Base-by-base conservation (phyloP, 768 basidiomycete genomes). In the Dentipellis fragilis region DNA sequence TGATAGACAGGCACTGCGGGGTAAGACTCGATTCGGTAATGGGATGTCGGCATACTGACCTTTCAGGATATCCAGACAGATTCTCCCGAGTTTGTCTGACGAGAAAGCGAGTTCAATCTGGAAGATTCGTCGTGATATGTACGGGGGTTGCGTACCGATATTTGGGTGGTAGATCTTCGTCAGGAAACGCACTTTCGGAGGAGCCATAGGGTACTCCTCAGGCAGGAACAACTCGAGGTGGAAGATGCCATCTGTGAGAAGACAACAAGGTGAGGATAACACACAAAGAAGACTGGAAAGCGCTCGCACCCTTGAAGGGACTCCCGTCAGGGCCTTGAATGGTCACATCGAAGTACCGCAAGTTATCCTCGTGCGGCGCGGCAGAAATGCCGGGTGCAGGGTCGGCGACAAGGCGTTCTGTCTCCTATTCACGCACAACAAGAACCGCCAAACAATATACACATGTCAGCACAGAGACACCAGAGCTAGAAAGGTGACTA, bases 81-180 rank as follows among this genome's bases (percentile, higher is more conserved):
- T 99, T 17, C 96, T 84, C 37, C 96, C 96, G 34, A 99, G 87
- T 72, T 99, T 99, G 72, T 99, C 95, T 98, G 63, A 34, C 48
- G 17, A 34, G 54, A 7, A 23, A 50, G 46, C 42, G 35, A 58
- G 22, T 62, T 37, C 21, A 48, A 36, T 56, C 29, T 40, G 16
- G 29, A 54, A 36, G 29, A 36, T 52, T 29, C 3, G 29, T 29
- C 29, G 29, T 29, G 29, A 29, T 6, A 36, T 42, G 21, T 16
- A 36, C 21, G 10, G 48, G 52, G 19, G 52, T 36, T 36, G 71
- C 89, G 65, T 67, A 96, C 95, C 95, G 73, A 99, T 99, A 71
- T 99, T 99, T 49, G 96, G 94, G 71, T 98, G 95, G 72, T 97
- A 98, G 65, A 97, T 97, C 89, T 96, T 97, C 68, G 96, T 98